phyloP scores from a whole-genome alignment of 305 asterid species.

The Fraxinus dipetala region DNA sequence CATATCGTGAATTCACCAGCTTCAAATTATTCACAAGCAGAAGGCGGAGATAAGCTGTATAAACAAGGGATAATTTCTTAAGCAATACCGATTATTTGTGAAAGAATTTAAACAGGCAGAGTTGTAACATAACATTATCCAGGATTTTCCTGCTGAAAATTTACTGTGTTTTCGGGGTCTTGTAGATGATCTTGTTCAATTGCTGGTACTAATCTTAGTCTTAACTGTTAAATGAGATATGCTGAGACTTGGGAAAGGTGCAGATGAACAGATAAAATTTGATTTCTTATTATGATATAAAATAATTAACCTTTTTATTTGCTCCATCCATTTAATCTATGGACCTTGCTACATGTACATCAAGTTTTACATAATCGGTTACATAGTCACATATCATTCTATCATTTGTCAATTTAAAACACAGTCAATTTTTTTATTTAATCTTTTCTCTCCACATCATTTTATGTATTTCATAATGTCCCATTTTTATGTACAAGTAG shows the following conservation, averaged over 20 bases:
- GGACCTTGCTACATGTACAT: neutral
- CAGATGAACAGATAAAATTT: neutral
- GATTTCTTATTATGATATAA: neutral
- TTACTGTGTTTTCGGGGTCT: neutral
- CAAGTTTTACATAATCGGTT: neutral
- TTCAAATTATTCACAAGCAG: slow-evolving; percentile 57
- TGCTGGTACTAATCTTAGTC: neutral
- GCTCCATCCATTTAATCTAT: neutral
- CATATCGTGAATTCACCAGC: slow-evolving; percentile 30
- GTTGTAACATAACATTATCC: neutral
- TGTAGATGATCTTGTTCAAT: neutral
- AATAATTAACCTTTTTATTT: neutral
- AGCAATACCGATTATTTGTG: neutral
- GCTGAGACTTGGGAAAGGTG: neutral
- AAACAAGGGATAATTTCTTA: slow-evolving; percentile 49
- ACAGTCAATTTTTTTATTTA: neutral
- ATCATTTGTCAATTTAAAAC: neutral
- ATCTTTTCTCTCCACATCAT: neutral
- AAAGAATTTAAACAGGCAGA: neutral
- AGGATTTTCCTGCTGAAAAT: neutral
- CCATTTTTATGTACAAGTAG: neutral
- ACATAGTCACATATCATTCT: neutral
- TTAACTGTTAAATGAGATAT: neutral
- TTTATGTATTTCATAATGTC: neutral
- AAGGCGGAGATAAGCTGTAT: slow-evolving; percentile 75